These are phyloP conservation scores for Aegilops umbellulata DNA, from an alignment of 176 grass and related monocot genomes.

Conservation along the genomic window DNA sequence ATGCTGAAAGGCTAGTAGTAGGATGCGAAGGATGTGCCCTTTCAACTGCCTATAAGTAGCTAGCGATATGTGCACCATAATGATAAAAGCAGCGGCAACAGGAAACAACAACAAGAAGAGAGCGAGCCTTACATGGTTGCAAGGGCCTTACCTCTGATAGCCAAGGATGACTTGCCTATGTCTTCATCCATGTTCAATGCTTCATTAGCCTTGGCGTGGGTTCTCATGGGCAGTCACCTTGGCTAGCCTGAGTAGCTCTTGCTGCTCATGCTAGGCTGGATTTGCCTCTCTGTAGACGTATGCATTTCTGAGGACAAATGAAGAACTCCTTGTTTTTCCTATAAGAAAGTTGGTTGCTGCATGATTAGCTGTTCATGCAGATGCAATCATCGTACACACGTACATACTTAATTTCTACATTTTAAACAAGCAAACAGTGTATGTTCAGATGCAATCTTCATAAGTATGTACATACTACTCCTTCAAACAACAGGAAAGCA, in stretches of 20 bases:
- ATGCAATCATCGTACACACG: too few relatives aligned
- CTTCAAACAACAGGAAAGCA: too few relatives aligned
- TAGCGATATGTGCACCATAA: not conserved
- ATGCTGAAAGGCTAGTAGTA: not conserved
- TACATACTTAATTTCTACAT: not conserved
- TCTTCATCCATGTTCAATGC: not conserved
- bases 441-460: too few relatives aligned
- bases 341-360: not conserved
- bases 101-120: not conserved
- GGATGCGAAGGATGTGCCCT: not conserved
- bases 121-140: conserved; percentile 31
- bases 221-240: conserved; percentile 49
- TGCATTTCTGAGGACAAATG: not conserved
- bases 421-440: not conserved
- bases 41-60: conserved; percentile 18
- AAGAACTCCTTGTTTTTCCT: not conserved
- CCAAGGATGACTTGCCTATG: conserved; percentile 33
- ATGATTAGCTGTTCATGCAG: not conserved
- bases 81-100: not conserved
- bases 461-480: not conserved
- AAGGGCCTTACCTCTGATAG: conserved; percentile 35
- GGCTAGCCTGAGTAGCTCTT: conserved; percentile 39
- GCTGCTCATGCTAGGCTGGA: conserved; percentile 28
- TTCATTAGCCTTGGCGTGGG: not conserved
- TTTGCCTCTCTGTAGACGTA: conserved; percentile 5